A percentile compares a stretch with the other conserved stretches of the same genome.
Conservation (phyloP, 2,329 filamentous ascomycete species). For the Lomentospora prolificans region DNA sequence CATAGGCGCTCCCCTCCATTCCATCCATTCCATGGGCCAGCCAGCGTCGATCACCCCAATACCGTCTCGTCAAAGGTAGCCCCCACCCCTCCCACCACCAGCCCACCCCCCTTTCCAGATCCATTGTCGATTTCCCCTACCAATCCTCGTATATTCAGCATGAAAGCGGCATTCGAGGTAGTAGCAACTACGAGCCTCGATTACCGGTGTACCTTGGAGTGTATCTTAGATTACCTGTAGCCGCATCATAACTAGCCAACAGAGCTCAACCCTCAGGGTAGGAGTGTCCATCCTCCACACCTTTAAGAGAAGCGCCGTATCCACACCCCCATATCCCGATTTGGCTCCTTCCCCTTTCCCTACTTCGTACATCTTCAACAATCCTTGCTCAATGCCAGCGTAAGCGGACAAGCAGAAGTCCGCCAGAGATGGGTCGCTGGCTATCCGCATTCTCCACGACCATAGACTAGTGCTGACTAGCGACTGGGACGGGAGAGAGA, state of each 20-base stretch:
- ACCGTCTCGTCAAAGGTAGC: background rate
- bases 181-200: too few species aligned
- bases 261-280: too few species aligned
- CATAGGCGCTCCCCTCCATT: too few species aligned
- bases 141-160: background rate
- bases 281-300: background rate
- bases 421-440: too few species aligned
- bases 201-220: too few species aligned
- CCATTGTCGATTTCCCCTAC: background rate
- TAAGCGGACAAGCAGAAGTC: background rate
- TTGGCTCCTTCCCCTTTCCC: background rate
- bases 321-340: background rate
- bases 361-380: background rate
- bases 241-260: too few species aligned
- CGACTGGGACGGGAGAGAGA: background rate
- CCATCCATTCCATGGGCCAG: background rate
- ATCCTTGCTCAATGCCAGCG: background rate
- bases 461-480: background rate
- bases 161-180: too few species aligned
- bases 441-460: background rate
- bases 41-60: slow-evolving; percentile 2
- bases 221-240: too few species aligned
- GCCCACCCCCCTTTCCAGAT: background rate
- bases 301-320: background rate
- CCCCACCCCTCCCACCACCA: background rate